Percentiles rank a stretch among this genome's conserved stretches.
These are phyloP conservation scores for Leptographium wingfieldii DNA, from an alignment of 2,329 filamentous ascomycete genomes.

Conservation along the genomic window DNA sequence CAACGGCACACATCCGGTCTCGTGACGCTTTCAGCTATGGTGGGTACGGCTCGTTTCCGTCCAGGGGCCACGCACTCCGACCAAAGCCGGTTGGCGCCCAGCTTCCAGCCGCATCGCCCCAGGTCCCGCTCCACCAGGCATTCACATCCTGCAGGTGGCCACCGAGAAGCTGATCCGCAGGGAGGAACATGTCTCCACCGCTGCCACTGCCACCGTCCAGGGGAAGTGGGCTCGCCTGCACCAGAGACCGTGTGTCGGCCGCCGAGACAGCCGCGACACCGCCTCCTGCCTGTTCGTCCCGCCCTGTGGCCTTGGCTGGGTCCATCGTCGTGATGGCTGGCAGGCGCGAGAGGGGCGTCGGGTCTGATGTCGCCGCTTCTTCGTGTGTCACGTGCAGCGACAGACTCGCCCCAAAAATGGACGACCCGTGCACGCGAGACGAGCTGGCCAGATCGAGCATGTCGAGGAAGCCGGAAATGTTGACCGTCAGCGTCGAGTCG, in stretches of 20 bases:
- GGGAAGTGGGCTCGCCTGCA: background rate
- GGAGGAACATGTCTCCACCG: background rate
- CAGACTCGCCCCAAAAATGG: background rate
- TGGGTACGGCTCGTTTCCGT: background rate
- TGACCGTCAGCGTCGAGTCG: background rate
- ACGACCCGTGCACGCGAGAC: background rate
- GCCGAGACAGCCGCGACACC: background rate
- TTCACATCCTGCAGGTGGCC: constrained; percentile 1
- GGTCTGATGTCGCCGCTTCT: background rate
- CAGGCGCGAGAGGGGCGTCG: background rate
- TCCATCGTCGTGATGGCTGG: background rate
- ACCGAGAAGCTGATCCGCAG: constrained; percentile 2
- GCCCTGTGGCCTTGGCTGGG: background rate
- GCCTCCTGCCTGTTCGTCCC: background rate
- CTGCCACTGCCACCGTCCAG: background rate
- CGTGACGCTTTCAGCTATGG: background rate
- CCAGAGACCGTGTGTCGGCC: background rate
- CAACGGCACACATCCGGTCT: too few species aligned
- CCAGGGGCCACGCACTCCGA: background rate
- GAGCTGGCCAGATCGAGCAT: constrained; percentile 1
- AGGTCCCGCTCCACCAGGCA: constrained; percentile 3
- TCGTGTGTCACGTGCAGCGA: background rate
- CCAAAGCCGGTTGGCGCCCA: background rate
- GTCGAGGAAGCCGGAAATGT: constrained; percentile 3
- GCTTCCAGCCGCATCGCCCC: background rate